Evolutionary conservation across 176 grass and related monocot species (phyloP), one percentile per base, ranked within the genome.

Genomic region (Carex pumila): DNA sequence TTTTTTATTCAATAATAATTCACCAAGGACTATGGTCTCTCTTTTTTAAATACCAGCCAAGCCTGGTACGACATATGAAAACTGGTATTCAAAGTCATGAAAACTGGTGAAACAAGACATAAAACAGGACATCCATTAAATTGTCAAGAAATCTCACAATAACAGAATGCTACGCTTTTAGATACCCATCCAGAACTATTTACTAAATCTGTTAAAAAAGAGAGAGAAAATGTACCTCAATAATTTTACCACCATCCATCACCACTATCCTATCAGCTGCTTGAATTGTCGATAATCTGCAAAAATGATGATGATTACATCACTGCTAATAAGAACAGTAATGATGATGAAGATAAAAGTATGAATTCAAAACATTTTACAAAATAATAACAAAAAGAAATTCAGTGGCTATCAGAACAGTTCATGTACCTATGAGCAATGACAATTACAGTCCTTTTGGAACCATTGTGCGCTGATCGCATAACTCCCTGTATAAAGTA

Each of bases 221-320:
- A 56, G 41, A 17, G 37, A 18, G 84, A 86, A 71, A 81, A 25
- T 85, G 55, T 92, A 99, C 96, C 96, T 99, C 93, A 47, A 93
- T 65, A 65, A 99, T 93, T 60, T 84, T 88, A 77, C 96, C 96
- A 67, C 86, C 90, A 86, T 95, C 93, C 93, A 95, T 99, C 54
- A 95, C 91, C 18, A 95, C 93, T 78, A 95, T 99, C 82, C 89
- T 99, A 75, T 95, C 93, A 69, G 93, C 88, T 57, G 93, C 88
- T 89, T 99, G 96, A 74, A 95, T 92, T 17, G 96, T 99, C 3
- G 96, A 99, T 89, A 99, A 67, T 71, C 96, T 99, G 90, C 11
- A 88, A 60, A 88, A 56, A 60, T 81, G 21, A 47, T 75, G 25
- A 30, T 49, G 13, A 59, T 59, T 36, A 80, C 29, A n/a, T 61